Conservation (phyloP, 345 rosid species). For the Iberis pinnata region DNA sequence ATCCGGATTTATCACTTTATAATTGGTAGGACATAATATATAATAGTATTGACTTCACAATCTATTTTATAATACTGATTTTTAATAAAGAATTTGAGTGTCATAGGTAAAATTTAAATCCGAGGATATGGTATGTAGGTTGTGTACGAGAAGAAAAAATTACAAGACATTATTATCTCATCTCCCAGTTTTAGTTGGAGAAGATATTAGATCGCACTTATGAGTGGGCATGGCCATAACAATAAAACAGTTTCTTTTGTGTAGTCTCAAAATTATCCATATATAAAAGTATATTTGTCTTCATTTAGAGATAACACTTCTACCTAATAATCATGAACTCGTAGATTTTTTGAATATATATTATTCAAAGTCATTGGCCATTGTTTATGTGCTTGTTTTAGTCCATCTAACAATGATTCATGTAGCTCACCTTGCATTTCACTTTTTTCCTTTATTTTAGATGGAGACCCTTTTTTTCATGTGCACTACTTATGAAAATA, state of each 20-base stretch:
- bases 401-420: constrained; percentile 26
- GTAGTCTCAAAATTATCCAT: constrained; percentile 7
- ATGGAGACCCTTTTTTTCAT: constrained; percentile 17
- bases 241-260: background rate
- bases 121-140: too few relatives aligned
- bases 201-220: background rate
- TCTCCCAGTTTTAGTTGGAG: background rate
- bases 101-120: too few relatives aligned
- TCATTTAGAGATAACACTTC: constrained; percentile 3
- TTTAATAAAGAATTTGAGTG: too few relatives aligned
- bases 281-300: background rate
- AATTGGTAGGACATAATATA: too few relatives aligned
- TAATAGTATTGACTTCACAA: too few relatives aligned
- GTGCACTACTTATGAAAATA: constrained; percentile 22
- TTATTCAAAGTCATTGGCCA: constrained; percentile 13
- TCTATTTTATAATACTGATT: too few relatives aligned
- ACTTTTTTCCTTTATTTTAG: constrained; percentile 16
- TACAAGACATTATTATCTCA: background rate
- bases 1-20: too few relatives aligned
- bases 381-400: constrained; percentile 17
- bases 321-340: constrained; percentile 23
- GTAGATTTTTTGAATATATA: background rate
- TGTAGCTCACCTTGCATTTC: constrained; percentile 25
- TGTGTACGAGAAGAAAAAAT: background rate
- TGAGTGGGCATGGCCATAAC: constrained; percentile 3